Base-by-base conservation (phyloP, 2,329 filamentous ascomycete genomes). In the Xylariaceae sp. region DNA sequence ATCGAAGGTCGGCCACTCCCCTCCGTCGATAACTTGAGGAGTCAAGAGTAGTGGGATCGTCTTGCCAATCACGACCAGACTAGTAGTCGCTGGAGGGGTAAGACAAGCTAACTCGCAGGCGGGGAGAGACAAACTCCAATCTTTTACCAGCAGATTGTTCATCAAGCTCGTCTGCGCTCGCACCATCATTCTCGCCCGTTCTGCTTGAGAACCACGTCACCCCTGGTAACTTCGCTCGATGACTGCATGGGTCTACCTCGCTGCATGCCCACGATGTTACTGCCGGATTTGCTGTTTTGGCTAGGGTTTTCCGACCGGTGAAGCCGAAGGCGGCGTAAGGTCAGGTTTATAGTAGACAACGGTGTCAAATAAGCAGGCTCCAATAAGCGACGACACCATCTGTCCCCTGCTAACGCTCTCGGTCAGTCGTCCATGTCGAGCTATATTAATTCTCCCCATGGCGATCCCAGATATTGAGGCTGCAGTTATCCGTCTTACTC, bases 81-180 rank as follows among this genome's bases (percentile, higher is more conserved):
- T 37, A 39, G 36, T 27, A 37, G 27, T 34, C 19, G 16, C 36
- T 27, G 8, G 41, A 36, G 44, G 43, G 43, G 50, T 53, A 37
- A 48, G 50, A 53, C 50, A 51, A 51, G 40, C 48, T 48, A 40
- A 44, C 42, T 48, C n/a, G 38, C 22, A 40, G 34, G 37, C 40
- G 35, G 43, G 14, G n/a, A n/a, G 22, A 23, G 4, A 20, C 42
- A 40, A 32, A 38, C 25, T 45, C 21, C 20, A 36, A 20, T 29
- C 22, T 42, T 16, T 42, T 14, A 42, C n/a, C n/a, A n/a, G n/a
- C n/a, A n/a, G n/a, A n/a, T n/a, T n/a, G n/a, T n/a, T 48, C 32
- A 40, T 41, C 34, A 53, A 37, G 39, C 42, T 50, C 40, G 37
- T 22, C 29, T 25, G 22, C 16, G 36, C 35, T 37, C 29, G 27